A percentile compares a stretch with the other conserved stretches of the same genome.
These are phyloP conservation scores for Alternaria sp. DNA, from an alignment of 2,329 filamentous ascomycete genomes.

Conservation along the genomic window DNA sequence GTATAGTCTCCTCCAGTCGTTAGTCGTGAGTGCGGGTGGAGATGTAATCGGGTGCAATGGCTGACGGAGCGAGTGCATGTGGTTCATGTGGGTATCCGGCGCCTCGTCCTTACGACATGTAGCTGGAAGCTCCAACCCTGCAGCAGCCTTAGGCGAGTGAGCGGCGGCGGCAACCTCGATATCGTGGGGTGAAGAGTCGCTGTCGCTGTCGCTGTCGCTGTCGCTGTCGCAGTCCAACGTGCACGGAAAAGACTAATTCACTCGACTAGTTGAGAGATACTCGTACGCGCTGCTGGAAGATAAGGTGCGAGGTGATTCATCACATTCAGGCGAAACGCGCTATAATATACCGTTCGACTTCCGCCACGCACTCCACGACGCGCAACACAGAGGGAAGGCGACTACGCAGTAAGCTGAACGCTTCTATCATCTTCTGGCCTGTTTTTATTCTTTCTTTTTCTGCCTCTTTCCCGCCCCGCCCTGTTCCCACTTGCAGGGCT, in stretches of 20 bases:
- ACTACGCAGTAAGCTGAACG: conserved; percentile 31
- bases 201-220: conserved; percentile 2
- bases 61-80: conserved; percentile 15
- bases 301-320: conserved; percentile 21
- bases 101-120: conserved; percentile 34
- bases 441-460: conserved; percentile 7
- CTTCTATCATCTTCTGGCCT: conserved; percentile 13
- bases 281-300: conserved; percentile 8
- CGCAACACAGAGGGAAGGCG: conserved; percentile 36
- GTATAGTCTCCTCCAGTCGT: neutral
- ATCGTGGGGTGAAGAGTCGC: conserved; percentile 3
- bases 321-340: conserved; percentile 21
- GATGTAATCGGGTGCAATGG: conserved; percentile 18
- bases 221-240: neutral
- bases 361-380: conserved; percentile 46
- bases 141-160: conserved; percentile 26
- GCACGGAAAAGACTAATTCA: neutral
- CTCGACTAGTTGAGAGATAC: neutral
- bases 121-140: conserved; percentile 36
- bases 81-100: conserved; percentile 44
- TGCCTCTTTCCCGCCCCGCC: conserved; percentile 11
- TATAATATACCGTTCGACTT: conserved; percentile 27
- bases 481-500: conserved; percentile 5
- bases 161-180: conserved; percentile 13
- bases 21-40: conserved; percentile 15